A percentile compares a stretch with the other conserved stretches of the same genome.
These are phyloP conservation scores for Metarhizium album DNA, from an alignment of 2,329 filamentous ascomycete genomes.

Conservation along the genomic window DNA sequence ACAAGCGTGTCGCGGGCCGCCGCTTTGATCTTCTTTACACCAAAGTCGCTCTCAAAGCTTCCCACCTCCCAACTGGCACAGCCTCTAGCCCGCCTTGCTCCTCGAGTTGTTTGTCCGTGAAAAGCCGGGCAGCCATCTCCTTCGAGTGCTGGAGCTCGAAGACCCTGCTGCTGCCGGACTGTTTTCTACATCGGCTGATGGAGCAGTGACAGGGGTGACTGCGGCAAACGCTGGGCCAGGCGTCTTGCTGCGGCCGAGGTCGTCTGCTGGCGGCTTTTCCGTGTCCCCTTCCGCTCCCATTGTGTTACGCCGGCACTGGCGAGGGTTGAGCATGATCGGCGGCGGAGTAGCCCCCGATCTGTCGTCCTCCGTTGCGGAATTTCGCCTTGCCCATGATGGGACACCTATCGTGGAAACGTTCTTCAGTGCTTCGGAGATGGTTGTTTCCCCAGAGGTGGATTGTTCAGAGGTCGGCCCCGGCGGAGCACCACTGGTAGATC, in stretches of 20 bases:
- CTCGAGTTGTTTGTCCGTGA: slow-evolving; percentile 15
- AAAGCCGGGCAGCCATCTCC: slow-evolving; percentile 27
- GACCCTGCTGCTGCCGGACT: slow-evolving; percentile 4
- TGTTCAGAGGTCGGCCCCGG: background rate
- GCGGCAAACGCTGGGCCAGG: slow-evolving; percentile 2
- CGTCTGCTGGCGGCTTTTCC: slow-evolving; percentile 11
- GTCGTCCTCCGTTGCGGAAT: slow-evolving; percentile 28
- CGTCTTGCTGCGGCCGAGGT: slow-evolving; percentile 4
- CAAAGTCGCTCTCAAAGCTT: background rate
- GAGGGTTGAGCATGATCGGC: slow-evolving; percentile 39
- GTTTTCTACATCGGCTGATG: slow-evolving; percentile 1
- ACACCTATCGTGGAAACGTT: slow-evolving; percentile 23
- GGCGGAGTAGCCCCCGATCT: slow-evolving; percentile 42
- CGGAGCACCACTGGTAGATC: slow-evolving; percentile 31
- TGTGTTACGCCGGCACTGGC: slow-evolving; percentile 19
- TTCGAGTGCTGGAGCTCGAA: slow-evolving; percentile 17
- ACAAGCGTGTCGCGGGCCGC: too few relatives aligned
- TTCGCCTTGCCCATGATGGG: slow-evolving; percentile 28
- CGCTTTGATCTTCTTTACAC: background rate
- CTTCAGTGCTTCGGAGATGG: slow-evolving; percentile 10
- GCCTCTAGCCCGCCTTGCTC: slow-evolving; percentile 10
- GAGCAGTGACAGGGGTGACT: slow-evolving; percentile 6
- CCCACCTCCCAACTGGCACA: background rate
- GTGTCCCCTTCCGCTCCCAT: slow-evolving; percentile 11
- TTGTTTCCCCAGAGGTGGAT: background rate